Conservation (phyloP, 2,329 filamentous ascomycete species). For the Cladophialophora exuberans region DNA sequence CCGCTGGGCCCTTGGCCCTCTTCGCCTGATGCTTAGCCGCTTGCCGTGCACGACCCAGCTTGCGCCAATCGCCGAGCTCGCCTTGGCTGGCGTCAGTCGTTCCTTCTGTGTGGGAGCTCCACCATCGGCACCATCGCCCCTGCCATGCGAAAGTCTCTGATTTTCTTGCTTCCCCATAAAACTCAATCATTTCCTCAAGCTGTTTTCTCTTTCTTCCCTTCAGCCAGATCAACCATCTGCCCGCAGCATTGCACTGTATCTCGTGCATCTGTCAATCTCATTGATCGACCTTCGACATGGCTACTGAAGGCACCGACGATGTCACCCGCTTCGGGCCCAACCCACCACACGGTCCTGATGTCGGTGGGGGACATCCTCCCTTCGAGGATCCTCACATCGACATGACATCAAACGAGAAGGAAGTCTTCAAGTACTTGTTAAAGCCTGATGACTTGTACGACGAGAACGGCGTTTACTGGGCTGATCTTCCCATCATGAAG, state of each 20-base stretch:
- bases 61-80: conserved; percentile 6
- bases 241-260: not conserved
- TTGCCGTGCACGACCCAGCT: conserved; percentile 4
- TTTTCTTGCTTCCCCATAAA: conserved; percentile 7
- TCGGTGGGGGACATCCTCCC: conserved; percentile 48
- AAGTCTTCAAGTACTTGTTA: conserved; percentile 76
- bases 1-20: not conserved
- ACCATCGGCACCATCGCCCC: too few relatives aligned
- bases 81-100: conserved; percentile 22
- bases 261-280: not conserved
- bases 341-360: conserved; percentile 53
- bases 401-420: conserved; percentile 63
- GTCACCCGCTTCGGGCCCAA: conserved; percentile 29
- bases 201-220: not conserved
- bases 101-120: conserved; percentile 14
- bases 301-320: conserved; percentile 7
- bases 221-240: not conserved
- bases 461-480: conserved; percentile 85
- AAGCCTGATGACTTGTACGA: conserved; percentile 89
- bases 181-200: not conserved
- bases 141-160: conserved; percentile 7
- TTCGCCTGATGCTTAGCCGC: conserved; percentile 15
- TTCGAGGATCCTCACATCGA: conserved; percentile 42
- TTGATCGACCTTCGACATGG: conserved; percentile 18
- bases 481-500: conserved; percentile 73